phyloP scores from a whole-genome alignment of 306 rosid genomes.

The Mucuna pruriens region DNA sequence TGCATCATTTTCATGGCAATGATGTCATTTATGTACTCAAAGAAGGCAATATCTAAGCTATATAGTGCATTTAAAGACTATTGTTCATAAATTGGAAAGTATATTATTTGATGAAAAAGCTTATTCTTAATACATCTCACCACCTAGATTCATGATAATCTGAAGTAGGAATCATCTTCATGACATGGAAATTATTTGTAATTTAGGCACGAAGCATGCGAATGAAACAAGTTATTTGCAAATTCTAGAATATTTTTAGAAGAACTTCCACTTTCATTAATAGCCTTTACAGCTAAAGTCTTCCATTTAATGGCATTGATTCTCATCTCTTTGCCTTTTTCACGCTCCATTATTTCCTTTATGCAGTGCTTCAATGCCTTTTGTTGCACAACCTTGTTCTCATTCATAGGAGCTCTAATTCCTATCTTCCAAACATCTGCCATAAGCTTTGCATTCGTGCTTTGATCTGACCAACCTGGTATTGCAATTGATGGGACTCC shows the following conservation, averaged over 20 bases:
- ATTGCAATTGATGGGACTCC: slow-evolving; percentile 38
- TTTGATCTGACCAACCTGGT: slow-evolving; percentile 37
- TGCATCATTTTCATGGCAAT: background rate
- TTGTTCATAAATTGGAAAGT: no score
- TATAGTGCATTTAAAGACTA: no score
- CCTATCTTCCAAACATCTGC: slow-evolving; percentile 42
- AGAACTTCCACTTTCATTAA: slow-evolving; percentile 25
- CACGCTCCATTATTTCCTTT: slow-evolving; percentile 25
- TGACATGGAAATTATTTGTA: background rate
- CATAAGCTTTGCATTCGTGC: slow-evolving; percentile 33
- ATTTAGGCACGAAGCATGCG: background rate
- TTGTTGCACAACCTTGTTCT: slow-evolving; percentile 25
- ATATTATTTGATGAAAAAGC: no score
- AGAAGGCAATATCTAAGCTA: background rate
- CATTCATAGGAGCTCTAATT: background rate
- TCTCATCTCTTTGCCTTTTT: slow-evolving; percentile 7
- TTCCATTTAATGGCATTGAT: background rate
- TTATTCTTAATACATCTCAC: background rate
- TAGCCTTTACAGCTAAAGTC: background rate
- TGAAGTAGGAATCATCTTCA: background rate
- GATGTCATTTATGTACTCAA: background rate
- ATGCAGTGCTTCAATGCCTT: slow-evolving; percentile 23
- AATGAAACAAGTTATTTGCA: background rate
- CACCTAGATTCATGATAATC: background rate
- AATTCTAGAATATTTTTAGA: slow-evolving; percentile 9